phyloP scores from a whole-genome alignment of 805 yeast species.

The Metschnikowia arizonensis region DNA sequence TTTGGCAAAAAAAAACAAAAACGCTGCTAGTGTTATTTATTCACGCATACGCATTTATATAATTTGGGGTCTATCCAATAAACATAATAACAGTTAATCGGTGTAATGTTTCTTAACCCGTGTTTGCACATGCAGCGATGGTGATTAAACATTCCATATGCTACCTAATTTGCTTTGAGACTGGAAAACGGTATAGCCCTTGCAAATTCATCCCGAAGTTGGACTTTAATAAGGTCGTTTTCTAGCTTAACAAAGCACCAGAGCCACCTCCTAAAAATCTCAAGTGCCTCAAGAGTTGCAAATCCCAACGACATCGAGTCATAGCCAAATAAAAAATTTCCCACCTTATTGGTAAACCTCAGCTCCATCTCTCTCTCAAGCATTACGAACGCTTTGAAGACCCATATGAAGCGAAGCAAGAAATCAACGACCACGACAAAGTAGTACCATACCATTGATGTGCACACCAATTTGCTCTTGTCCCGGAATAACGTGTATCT shows the following conservation, averaged over 20 bases:
- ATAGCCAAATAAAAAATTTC: conserved; percentile 32
- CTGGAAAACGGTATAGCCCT: conserved; percentile 15
- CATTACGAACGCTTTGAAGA: conserved; percentile 47
- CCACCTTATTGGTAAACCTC: conserved; percentile 16
- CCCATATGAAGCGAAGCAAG: conserved; percentile 71
- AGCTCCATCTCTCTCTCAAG: conserved; percentile 23
- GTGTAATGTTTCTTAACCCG: not conserved
- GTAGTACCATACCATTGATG: conserved; percentile 42
- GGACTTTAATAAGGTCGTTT: conserved; percentile 53
- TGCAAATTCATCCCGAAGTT: conserved; percentile 16
- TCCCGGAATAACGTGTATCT: conserved; percentile 17
- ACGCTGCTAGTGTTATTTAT: not conserved
- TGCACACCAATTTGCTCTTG: conserved; percentile 23
- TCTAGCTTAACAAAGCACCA: conserved; percentile 89
- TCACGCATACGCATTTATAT: conserved; percentile 2
- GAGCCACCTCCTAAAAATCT: conserved; percentile 76
- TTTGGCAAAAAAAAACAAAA: not conserved
- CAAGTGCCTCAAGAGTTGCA: conserved; percentile 66
- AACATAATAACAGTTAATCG: not conserved
- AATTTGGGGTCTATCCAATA: conserved; percentile 2
- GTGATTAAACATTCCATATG: not conserved
- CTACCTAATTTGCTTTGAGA: conserved; percentile 7
- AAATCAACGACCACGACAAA: conserved; percentile 59
- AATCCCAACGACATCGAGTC: conserved; percentile 50
- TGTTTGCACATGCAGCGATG: not conserved